Conservation (phyloP, 2,329 filamentous ascomycete genomes). For the Penicillium psychrosexuale region DNA sequence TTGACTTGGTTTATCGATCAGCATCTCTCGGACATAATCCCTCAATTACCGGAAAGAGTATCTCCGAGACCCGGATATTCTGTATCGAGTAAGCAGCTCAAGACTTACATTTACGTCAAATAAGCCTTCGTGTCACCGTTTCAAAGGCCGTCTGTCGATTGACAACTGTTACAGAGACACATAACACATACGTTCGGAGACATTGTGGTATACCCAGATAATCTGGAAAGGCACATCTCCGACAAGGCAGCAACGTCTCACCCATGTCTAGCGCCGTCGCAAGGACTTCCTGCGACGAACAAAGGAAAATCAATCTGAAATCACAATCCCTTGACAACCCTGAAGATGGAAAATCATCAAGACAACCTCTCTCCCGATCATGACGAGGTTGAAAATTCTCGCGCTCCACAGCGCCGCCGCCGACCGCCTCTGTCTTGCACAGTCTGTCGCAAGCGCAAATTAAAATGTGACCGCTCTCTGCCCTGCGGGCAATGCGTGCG, state of each 20-base stretch:
- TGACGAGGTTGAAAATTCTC: conserved; percentile 6
- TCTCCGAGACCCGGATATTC: neutral
- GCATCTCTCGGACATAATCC: neutral
- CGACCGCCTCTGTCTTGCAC: conserved; percentile 66
- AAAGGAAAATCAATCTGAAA: neutral
- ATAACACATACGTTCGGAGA: neutral
- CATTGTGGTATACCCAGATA: neutral
- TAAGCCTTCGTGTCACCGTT: neutral
- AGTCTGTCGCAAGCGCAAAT: conserved; percentile 70
- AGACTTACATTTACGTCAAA: neutral
- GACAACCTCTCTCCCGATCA: conserved; percentile 3
- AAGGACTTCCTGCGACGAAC: neutral
- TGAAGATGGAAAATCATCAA: conserved; percentile 11
- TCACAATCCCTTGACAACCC: neutral
- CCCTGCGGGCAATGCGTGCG: conserved; percentile 64
- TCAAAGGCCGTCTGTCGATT: neutral
- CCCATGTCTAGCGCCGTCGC: neutral
- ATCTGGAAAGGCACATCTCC: neutral
- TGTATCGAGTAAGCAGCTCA: neutral
- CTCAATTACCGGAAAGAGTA: neutral
- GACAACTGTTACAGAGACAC: neutral
- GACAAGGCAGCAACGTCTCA: neutral
- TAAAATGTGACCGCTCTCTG: conserved; percentile 72
- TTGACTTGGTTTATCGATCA: conserved; percentile 4
- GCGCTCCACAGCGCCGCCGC: conserved; percentile 48